Evolutionary conservation across 1,139 yeast genomes (phyloP), one percentile per base, ranked within the genome.

Genomic region (Lodderomyces theae): DNA sequence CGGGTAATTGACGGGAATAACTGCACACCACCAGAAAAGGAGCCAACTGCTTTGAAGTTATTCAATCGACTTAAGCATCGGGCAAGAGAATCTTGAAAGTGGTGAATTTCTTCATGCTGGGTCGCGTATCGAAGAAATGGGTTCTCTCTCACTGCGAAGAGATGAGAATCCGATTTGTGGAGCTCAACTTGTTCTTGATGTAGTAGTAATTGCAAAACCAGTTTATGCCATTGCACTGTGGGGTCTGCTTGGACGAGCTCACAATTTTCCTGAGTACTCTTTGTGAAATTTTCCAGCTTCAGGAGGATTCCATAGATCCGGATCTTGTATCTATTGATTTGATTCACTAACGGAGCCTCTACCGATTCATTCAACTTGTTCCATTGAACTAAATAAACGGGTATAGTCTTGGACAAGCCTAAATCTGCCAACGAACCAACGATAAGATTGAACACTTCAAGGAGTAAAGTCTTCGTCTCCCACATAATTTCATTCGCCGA

Each of bases 351-450:
- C 1, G 67, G 66, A 3, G 36, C 33, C 4, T 60, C 51, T 4
- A 51, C 47, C 2, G 58, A 40, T 7, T 51, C 53, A 33, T 64
- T 54, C 17, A 79, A 54, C 33, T 65, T 70, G 7, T 57, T 54
- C 32, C 74, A 62, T 48, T 82, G 88, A 5, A 61, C 60, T 11
- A 69, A 48, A 54, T 72, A 81, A 52, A 68, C 78, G 3, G 65
- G 63, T 31, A 77, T 64, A 41, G 81, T 86, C 47, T 76, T 76
- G 0, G 80, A 63, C 2, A 79, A 51, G 0, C 88, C 87, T 35
- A 79, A 51, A 34, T 64, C 67, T 16, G 66, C 58, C 41, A 68
- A 64, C 1, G 63, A 50, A 3, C 62, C 56, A 24, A 79, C 57
- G 18, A 76, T 53, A 9, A 45, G 42, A 12, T 57, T 54, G 50